Evolutionary conservation across 139 green algal species (phyloP).

Genomic region (Coelastrella sp.): DNA sequence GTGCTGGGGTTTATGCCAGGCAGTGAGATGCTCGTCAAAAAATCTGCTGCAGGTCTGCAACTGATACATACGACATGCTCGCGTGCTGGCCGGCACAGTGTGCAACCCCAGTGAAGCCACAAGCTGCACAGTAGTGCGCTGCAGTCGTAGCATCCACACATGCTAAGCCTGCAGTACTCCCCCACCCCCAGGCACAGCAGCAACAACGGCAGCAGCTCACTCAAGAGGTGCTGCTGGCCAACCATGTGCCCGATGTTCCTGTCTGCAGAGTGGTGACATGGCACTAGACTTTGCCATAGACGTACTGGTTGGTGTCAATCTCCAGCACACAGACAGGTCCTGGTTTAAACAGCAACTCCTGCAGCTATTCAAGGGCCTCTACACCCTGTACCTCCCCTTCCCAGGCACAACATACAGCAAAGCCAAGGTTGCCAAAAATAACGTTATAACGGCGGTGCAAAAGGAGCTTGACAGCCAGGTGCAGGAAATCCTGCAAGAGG

Average conservation of each 20-base stretch:
- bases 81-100: too few species aligned
- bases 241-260: not conserved
- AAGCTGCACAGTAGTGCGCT: too few species aligned
- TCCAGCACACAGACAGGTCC: slow-evolving; percentile 10
- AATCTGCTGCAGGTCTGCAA: too few species aligned
- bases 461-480: not conserved
- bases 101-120: too few species aligned
- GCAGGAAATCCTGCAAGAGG: not conserved
- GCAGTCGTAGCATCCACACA: too few species aligned
- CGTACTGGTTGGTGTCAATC: slow-evolving; percentile 37
- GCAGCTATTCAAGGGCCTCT: slow-evolving; percentile 33
- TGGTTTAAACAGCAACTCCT: slow-evolving; percentile 49
- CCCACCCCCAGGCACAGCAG: too few species aligned
- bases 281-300: slow-evolving; percentile 49
- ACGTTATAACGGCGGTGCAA: not conserved
- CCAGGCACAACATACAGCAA: slow-evolving; percentile 36
- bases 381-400: slow-evolving; percentile 31
- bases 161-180: too few species aligned
- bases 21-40: too few species aligned
- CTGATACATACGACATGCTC: too few species aligned
- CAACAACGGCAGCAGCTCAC: too few species aligned
- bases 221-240: not conserved
- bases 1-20: too few species aligned
- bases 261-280: slow-evolving; percentile 36
- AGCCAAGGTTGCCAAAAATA: slow-evolving; percentile 26